Evolutionary conservation across 1,139 yeast species (phyloP).

Genomic region (Magnusiomyces sp.): DNA sequence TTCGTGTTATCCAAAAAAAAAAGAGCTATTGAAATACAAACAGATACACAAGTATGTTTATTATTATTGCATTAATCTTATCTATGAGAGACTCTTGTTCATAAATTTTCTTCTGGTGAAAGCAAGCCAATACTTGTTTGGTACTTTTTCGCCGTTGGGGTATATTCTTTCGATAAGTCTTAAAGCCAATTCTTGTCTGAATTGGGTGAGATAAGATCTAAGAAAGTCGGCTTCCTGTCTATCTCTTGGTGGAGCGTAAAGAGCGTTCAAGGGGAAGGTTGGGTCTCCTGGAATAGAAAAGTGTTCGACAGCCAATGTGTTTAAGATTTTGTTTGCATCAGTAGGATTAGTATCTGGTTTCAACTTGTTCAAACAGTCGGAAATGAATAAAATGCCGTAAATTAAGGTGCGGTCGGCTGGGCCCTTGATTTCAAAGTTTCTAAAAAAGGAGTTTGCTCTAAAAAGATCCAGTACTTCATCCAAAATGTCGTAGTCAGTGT

Average conservation of each 20-base stretch:
- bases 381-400: conserved; percentile 86
- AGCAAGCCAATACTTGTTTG: conserved; percentile 79
- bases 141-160: conserved; percentile 40
- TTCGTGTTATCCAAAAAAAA: no score
- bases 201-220: conserved; percentile 75
- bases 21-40: no score
- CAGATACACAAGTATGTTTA: no score
- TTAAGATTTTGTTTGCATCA: conserved; percentile 69
- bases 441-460: conserved; percentile 92
- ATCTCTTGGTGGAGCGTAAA: conserved; percentile 70
- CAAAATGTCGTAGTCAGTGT: conserved; percentile 77
- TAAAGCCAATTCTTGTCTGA: conserved; percentile 87
- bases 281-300: conserved; percentile 93
- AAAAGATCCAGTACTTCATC: conserved; percentile 88
- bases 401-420: conserved; percentile 91
- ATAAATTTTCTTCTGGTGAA: conserved; percentile 90
- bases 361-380: conserved; percentile 71
- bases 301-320: conserved; percentile 78
- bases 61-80: no score
- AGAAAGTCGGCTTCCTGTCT: conserved; percentile 71
- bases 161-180: conserved; percentile 72
- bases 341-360: conserved; percentile 29
- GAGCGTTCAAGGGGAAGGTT: conserved; percentile 81
- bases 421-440: conserved; percentile 93
- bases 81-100: conserved; percentile 55